Conservation (phyloP, 805 yeast species). For the Yueomyces sp. region DNA sequence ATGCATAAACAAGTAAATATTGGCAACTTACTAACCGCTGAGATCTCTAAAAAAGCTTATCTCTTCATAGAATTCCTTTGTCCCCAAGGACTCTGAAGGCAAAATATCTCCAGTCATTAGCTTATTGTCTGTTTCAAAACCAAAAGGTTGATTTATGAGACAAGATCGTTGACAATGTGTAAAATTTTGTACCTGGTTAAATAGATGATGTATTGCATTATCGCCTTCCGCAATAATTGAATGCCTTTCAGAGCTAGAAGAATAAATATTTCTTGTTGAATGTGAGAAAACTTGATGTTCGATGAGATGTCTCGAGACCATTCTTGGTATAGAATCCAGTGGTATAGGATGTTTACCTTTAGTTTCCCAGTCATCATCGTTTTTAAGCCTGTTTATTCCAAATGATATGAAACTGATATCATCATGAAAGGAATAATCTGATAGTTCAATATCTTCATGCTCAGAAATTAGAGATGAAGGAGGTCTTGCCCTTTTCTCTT, state of each 20-base stretch:
- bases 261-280: too few relatives aligned
- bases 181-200: too few relatives aligned
- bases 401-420: background rate
- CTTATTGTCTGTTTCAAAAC: background rate
- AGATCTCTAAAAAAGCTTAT: background rate
- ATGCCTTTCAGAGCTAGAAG: too few relatives aligned
- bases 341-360: too few relatives aligned
- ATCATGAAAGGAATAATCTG: background rate
- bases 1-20: too few relatives aligned
- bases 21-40: too few relatives aligned
- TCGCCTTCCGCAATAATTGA: too few relatives aligned
- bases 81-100: background rate
- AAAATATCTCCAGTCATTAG: background rate
- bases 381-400: background rate
- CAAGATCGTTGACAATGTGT: too few relatives aligned
- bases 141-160: background rate
- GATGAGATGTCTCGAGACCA: too few relatives aligned
- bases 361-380: background rate
- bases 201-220: too few relatives aligned
- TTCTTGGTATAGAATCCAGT: too few relatives aligned
- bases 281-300: too few relatives aligned
- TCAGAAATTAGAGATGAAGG: background rate
- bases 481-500: background rate
- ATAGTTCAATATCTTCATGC: background rate
- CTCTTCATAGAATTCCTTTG: conserved; percentile 1